phyloP scores from a whole-genome alignment of 352 stramenopile genomes.

The Phytophthora uliginosa region DNA sequence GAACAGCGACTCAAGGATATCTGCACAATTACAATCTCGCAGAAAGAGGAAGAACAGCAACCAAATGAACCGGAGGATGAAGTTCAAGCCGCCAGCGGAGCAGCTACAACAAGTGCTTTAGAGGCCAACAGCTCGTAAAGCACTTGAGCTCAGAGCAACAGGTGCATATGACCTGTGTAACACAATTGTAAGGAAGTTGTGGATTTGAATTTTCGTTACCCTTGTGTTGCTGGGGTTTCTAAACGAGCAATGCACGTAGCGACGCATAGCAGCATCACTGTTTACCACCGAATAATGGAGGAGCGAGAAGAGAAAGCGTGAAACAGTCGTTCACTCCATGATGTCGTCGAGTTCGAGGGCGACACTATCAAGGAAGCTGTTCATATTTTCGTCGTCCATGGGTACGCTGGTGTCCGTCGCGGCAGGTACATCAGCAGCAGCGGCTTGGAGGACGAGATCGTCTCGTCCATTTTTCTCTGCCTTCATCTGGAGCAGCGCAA shows the following conservation, averaged over 20 bases:
- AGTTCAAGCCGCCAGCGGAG: not conserved
- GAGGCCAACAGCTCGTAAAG: constrained; percentile 20
- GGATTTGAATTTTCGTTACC: constrained; percentile 27
- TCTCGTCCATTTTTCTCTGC: constrained; percentile 32
- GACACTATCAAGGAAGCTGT: constrained; percentile 83
- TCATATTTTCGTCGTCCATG: constrained; percentile 84
- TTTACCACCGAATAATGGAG: constrained; percentile 15
- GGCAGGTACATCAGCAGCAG: constrained; percentile 2
- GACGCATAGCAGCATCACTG: constrained; percentile 13
- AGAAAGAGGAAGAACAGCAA: constrained; percentile 13
- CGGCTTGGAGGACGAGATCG: constrained; percentile 23
- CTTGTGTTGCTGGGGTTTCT: constrained; percentile 13
- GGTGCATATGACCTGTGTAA: not conserved
- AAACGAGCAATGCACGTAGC: constrained; percentile 20
- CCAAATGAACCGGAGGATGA: constrained; percentile 4
- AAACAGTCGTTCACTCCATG: constrained; percentile 50
- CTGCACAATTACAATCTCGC: constrained; percentile 63
- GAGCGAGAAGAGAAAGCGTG: constrained; percentile 13
- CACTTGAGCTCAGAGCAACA: not conserved
- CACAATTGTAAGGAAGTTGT: constrained; percentile 30
- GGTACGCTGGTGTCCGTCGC: constrained; percentile 25
- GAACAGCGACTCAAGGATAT: constrained; percentile 90
- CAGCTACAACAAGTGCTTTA: constrained; percentile 11
- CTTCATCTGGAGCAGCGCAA: constrained; percentile 32
- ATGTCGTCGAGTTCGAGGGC: constrained; percentile 85